Conservation (phyloP, 179 eudicot species). For the Nepenthes alata region DNA sequence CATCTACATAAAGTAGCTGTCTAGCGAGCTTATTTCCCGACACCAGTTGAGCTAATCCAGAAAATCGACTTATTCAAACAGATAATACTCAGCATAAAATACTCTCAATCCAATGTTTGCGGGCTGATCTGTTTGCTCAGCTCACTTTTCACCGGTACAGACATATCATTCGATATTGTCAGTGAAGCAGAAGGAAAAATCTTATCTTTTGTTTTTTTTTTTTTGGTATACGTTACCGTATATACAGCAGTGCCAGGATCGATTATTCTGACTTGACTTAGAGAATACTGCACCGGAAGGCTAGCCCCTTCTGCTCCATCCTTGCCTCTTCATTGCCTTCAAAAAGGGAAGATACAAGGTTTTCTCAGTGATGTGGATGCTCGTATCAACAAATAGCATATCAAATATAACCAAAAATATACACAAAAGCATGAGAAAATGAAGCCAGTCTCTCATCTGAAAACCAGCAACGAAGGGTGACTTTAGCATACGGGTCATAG, state of each 20-base stretch:
- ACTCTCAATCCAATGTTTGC: conserved; percentile 5
- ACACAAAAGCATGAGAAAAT: background rate
- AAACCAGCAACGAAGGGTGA: background rate
- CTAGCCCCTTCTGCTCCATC: conserved; percentile 34
- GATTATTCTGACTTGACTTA: conserved; percentile 4
- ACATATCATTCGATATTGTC: background rate
- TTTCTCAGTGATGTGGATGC: background rate
- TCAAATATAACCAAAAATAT: background rate
- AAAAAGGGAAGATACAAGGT: conserved; percentile 1
- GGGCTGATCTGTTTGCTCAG: background rate
- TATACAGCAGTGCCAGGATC: conserved; percentile 13
- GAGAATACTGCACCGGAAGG: conserved; percentile 31
- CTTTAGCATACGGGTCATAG: too few relatives aligned
- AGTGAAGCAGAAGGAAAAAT: too few relatives aligned
- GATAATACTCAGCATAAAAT: conserved; percentile 1
- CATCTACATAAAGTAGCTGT: background rate
- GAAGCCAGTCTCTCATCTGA: background rate
- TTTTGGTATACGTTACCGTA: background rate
- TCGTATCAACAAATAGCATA: background rate
- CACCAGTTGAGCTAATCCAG: background rate
- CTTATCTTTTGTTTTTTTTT: too few relatives aligned
- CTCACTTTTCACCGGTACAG: background rate
- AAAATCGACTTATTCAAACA: conserved; percentile 3
- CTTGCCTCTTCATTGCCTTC: conserved; percentile 44
- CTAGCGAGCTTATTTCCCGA: background rate